Conservation (phyloP, 768 basidiomycete species). For the Megacollybia marginata region DNA sequence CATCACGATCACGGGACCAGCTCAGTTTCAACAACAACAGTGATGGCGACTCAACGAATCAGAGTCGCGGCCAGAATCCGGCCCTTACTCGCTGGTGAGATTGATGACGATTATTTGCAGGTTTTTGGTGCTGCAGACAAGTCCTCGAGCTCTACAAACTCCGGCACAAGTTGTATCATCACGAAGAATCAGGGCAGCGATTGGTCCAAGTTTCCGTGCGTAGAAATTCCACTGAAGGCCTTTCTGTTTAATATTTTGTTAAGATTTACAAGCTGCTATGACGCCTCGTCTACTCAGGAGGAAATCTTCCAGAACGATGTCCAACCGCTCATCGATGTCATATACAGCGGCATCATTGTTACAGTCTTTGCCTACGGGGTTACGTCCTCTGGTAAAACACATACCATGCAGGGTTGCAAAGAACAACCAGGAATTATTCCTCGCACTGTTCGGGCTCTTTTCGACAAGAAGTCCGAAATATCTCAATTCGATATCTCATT, state of each 20-base stretch:
- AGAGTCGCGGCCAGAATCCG: slow-evolving; percentile 62
- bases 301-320: slow-evolving; percentile 76
- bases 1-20: no score
- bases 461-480: slow-evolving; percentile 36
- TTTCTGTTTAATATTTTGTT: neutral
- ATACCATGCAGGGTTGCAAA: slow-evolving; percentile 84
- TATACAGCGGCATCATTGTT: slow-evolving; percentile 74
- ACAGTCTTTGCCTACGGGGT: slow-evolving; percentile 90
- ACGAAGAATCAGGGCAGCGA: slow-evolving; percentile 24
- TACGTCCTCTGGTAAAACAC: slow-evolving; percentile 86
- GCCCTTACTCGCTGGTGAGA: slow-evolving; percentile 53
- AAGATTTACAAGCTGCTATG: slow-evolving; percentile 75
- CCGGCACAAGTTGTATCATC: slow-evolving; percentile 16
- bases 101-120: slow-evolving; percentile 53
- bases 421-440: slow-evolving; percentile 81
- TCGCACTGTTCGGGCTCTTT: slow-evolving; percentile 63
- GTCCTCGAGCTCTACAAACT: slow-evolving; percentile 1
- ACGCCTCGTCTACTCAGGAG: slow-evolving; percentile 59
- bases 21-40: neutral
- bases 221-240: neutral
- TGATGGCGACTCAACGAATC: neutral
- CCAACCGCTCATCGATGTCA: slow-evolving; percentile 68
- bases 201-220: slow-evolving; percentile 22
- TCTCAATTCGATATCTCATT: slow-evolving; percentile 38
- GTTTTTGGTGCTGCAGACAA: slow-evolving; percentile 36